Base-by-base conservation (phyloP, 2,329 filamentous ascomycete species). In the Bimuria novae-zelandiae region DNA sequence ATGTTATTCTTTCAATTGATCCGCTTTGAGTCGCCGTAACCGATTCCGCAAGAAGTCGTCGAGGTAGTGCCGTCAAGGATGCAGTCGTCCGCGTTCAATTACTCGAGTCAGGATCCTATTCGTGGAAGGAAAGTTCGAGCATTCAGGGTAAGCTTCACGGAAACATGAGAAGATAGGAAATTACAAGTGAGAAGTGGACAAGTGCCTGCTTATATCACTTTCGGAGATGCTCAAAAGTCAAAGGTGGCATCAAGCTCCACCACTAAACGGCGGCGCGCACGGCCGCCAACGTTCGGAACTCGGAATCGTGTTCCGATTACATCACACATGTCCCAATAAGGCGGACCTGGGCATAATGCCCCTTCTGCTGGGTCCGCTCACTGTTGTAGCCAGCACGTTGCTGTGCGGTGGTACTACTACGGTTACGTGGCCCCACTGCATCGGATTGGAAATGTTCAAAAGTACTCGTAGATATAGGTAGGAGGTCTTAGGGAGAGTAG, bases 211-310 rank as follows among this genome's bases (percentile, higher is more conserved):
- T 56, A 50, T 53, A 53, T 56, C 23, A 49, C 33, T 19, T 51
- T 37, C 32, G 19, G 44, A 33, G 40, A 48, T 33, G 16, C 52
- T 32, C 39, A 56, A 60, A 55, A 55, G 51, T 63, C 55, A 65
- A 70, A 61, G 59, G 67, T 70, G 67, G 63, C 67, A 65, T 70
- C 65, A 68, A 65, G 58, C 42, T 49, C 60, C 59, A 63, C 57
- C 44, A 47, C 63, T 67, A 65, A 65, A 60, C 64, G 41, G 62
- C 59, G 58, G 56, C 58, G 23, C 48, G 60, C 56, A 56, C 54
- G 49, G 55, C 49, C 30, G 30, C 22, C 10, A 6, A 4, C 12
- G 12, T 21, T 60, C 59, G 56, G 59, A 61, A 59, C 19, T 61
- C 56, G 56, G 60, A 57, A 58, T 30, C 14, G 14, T 11, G 23